Evolutionary conservation across 768 basidiomycete species (phyloP), one percentile per base, ranked within the genome.

Genomic region (Pholiota microspora): DNA sequence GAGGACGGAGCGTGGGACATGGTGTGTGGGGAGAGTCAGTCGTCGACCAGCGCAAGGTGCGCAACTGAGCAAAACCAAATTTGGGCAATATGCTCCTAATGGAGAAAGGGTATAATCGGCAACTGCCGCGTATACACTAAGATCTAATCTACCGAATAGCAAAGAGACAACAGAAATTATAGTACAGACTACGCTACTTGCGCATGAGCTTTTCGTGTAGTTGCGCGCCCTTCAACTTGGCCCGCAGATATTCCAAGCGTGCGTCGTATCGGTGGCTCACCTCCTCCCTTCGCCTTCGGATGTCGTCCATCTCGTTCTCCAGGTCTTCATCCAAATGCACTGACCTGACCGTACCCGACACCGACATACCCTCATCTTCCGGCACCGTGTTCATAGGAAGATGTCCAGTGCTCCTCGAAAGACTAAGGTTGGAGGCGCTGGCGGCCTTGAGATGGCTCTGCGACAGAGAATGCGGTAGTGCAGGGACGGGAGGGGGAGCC

Each of bases 161-260:
- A 28, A 47, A 45, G 42, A 31, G 27, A 47, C 25, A 27, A 58
- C 32, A 31, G n/a, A n/a, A n/a, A n/a, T n/a, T n/a, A n/a, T n/a
- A 46, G 36, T 50, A 48, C 54, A 54, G 32, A 53, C 27, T 27
- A 53, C 54, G 55, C 63, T 67, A 84, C 66, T 79, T 85, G 65
- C 80, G 83, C 74, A 88, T 60, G 61, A 93, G 70, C 67, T 90
- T 89, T 73, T 93, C 92, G 58, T 88, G 88, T 63, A 93, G 67
- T 71, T 92, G 87, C 1, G 89, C 91, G 16, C 88, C 86, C 71
- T 91, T 92, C 65, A 93, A 66, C 70, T 88, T 87, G 32, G 91
- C 91, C 31, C 87, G 81, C 61, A 93, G 72, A 65, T 89, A 93
- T 58, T 91, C 89, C 64, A 93, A 67, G 45, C 90, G 83, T 29